Conservation (phyloP, 192 early-diverging fungal genomes). For the Haplosporangium gracile region DNA sequence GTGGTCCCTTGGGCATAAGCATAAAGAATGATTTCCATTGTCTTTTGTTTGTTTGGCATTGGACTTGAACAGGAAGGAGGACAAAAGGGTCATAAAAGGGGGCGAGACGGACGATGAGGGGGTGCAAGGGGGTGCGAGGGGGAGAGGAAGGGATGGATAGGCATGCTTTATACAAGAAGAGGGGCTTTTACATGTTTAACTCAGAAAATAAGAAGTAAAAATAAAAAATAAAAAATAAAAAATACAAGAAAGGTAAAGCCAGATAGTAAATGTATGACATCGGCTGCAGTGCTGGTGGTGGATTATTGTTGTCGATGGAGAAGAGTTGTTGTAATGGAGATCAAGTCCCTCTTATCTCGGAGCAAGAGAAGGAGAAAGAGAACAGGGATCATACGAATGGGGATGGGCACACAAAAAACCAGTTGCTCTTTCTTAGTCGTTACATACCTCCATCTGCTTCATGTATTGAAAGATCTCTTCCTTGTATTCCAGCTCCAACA, state of each 20-base stretch:
- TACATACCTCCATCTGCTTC: slow-evolving; percentile 58
- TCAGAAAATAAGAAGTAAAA: not conserved
- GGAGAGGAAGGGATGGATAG: not conserved
- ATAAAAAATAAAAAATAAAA: not conserved
- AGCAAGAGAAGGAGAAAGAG: not conserved
- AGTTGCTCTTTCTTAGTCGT: not conserved
- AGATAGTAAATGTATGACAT: not conserved
- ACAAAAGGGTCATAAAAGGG: not conserved
- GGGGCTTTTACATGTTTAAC: not conserved
- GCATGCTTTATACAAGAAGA: not conserved
- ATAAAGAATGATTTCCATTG: not conserved
- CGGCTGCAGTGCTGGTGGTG: not conserved
- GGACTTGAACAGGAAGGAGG: not conserved
- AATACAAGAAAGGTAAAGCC: not conserved
- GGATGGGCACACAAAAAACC: not conserved
- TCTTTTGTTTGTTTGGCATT: not conserved
- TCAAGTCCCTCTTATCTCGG: not conserved
- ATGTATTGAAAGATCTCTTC: slow-evolving; percentile 58
- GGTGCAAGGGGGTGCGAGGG: not conserved
- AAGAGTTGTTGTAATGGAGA: not conserved
- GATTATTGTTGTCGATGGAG: not conserved
- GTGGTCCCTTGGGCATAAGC: not conserved
- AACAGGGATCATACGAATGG: not conserved
- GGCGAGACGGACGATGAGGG: not conserved
- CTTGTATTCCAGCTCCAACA: slow-evolving; percentile 53